Conservation (phyloP, 2,329 filamentous ascomycete genomes). For the Tricladium varicosporioides region DNA sequence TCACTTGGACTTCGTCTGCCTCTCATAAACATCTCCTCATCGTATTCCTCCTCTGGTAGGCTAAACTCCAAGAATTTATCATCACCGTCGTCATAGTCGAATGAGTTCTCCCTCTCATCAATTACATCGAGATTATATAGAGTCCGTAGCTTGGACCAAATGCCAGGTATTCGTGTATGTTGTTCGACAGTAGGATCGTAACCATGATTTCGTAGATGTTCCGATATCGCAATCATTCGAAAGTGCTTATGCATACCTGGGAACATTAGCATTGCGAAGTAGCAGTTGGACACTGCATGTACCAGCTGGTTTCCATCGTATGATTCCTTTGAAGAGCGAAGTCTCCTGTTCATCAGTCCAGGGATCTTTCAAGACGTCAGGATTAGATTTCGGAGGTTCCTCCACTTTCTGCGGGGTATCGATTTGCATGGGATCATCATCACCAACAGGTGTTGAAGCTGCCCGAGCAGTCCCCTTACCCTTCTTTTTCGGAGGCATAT, state of each 20-base stretch:
- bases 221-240: slow-evolving; percentile 81
- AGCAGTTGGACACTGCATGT: slow-evolving; percentile 19
- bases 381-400: slow-evolving; percentile 37
- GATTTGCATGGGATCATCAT: slow-evolving; percentile 29
- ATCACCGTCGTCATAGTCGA: slow-evolving; percentile 46
- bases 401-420: slow-evolving; percentile 18
- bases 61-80: slow-evolving; percentile 66
- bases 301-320: slow-evolving; percentile 96
- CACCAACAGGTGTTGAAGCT: slow-evolving; percentile 53
- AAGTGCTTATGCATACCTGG: slow-evolving; percentile 91
- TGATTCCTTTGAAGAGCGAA: slow-evolving; percentile 87
- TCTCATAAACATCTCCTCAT: slow-evolving; percentile 29
- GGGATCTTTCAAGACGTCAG: slow-evolving; percentile 60
- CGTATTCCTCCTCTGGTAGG: slow-evolving; percentile 49
- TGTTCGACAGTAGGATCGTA: slow-evolving; percentile 66
- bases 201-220: slow-evolving; percentile 77
- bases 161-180: slow-evolving; percentile 86
- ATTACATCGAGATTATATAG: slow-evolving; percentile 85
- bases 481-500: slow-evolving; percentile 71
- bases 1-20: slow-evolving; percentile 30
- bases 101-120: slow-evolving; percentile 73
- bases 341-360: slow-evolving; percentile 98
- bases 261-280: slow-evolving; percentile 14
- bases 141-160: slow-evolving; percentile 82
- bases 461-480: slow-evolving; percentile 53